Base-by-base conservation (phyloP, 1,284 basidiomycete species). In the Xanthoconium separans region DNA sequence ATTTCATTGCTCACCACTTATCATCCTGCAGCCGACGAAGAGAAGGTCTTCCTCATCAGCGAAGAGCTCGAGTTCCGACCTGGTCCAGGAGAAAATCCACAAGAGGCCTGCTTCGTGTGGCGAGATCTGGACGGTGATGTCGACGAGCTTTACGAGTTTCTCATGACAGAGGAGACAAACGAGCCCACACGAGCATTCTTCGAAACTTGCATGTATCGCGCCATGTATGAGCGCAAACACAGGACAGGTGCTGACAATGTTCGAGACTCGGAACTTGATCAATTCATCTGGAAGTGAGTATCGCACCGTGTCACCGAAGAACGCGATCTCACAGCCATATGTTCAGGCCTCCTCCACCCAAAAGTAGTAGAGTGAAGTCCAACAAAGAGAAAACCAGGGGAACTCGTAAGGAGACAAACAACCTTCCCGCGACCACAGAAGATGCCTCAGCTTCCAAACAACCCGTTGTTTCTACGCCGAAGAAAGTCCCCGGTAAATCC, bases 191-290 rank as follows among this genome's bases (percentile, higher is more conserved):
- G 84, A 47, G 85, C 88, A 15, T 89, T 91, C 73, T 97, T 98
- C 68, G 93, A 97, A 71, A 87, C 91, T 44, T 95, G 94, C 70
- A 90, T 95, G 78, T 89, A 97, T 61, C 87, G 93, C 41, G 96
- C 95, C 54, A 93, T 96, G 80, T 98, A 88, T 71, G 95, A 98
- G 70, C 82, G 92, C 74, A 95, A 95, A 76, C 88, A 87, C 75
- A 85, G 79, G 63, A 77, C 64, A 49, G 84, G 81, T 57, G 90
- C 91, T 18, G 89, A 94, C 58, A 79, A 77, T 51, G 81, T 87
- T 9, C 71, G 73, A 18, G 89, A 93, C 60, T 70, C 77, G 4
- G 86, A 91, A 49, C 74, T 95, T 29, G 81, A 88, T 47, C 83
- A 89, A 59, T 89, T 95, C 61, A 82, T 91, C 31, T 91, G 84